A percentile compares a stretch with the other conserved stretches of the same genome.
Conservation (phyloP, 108 stramenopile genomes). For the Ochromonas danica region DNA sequence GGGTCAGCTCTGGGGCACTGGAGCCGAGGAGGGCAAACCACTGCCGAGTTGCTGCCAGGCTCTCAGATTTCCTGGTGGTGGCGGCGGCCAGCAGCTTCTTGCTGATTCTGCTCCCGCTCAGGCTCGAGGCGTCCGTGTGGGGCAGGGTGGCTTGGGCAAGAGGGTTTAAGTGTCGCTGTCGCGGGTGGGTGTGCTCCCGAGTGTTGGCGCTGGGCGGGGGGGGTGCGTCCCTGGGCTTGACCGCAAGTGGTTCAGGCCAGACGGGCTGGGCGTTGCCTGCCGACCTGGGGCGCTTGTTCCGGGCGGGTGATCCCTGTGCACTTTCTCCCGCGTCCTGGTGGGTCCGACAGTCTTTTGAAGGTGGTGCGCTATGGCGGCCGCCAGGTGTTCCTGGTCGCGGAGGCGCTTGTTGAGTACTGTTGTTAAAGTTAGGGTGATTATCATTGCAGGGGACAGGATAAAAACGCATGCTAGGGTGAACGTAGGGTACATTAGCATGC, state of each 20-base stretch:
- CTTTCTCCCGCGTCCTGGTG: conserved; percentile 12
- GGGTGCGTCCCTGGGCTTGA: conserved; percentile 12
- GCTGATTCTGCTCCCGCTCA: conserved; percentile 13
- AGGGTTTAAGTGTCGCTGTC: conserved; percentile 14
- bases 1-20: conserved; percentile 12
- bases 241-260: conserved; percentile 12
- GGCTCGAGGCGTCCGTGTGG: conserved; percentile 12
- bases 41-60: conserved; percentile 12
- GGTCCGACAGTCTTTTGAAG: conserved; percentile 14
- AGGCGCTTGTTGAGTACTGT: conserved; percentile 14
- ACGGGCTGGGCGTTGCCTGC: conserved; percentile 12
- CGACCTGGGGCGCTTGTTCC: conserved; percentile 12
- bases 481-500: conserved; percentile 14
- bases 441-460: conserved; percentile 14
- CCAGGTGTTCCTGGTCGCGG: conserved; percentile 12
- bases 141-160: conserved; percentile 12
- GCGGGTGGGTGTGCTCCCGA: conserved; percentile 12
- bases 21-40: conserved; percentile 12
- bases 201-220: conserved; percentile 11
- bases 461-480: conserved; percentile 10
- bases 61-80: conserved; percentile 14
- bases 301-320: conserved; percentile 12
- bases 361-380: conserved; percentile 12
- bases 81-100: conserved; percentile 12
- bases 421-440: conserved; percentile 17